These are phyloP conservation scores for Verticillium longisporum DNA, from an alignment of 2,329 filamentous ascomycete genomes.

Conservation along the genomic window DNA sequence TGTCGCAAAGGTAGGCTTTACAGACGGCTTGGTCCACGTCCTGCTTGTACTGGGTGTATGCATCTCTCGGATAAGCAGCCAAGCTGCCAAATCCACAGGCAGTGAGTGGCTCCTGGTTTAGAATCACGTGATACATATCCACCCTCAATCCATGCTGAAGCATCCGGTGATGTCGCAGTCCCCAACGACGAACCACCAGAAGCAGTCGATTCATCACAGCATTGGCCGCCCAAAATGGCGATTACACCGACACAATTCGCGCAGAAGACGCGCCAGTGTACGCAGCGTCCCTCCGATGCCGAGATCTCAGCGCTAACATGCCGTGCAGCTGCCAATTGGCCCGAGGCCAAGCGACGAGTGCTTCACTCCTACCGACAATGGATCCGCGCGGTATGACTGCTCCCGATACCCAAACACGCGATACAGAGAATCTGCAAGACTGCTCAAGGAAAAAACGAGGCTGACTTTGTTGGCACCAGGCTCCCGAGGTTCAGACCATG, in stretches of 20 bases:
- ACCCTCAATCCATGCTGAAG: conserved; percentile 6
- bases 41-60: background rate
- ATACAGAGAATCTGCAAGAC: background rate
- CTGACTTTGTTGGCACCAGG: conserved; percentile 45
- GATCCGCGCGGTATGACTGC: conserved; percentile 79
- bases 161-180: conserved; percentile 11
- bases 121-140: conserved; percentile 20
- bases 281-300: conserved; percentile 24
- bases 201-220: conserved; percentile 23
- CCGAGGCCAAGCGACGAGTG: conserved; percentile 81
- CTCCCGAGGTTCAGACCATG: conserved; percentile 94
- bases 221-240: conserved; percentile 57
- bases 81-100: background rate
- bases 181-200: conserved; percentile 20
- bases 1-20: no score
- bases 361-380: conserved; percentile 88
- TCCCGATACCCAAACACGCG: background rate
- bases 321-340: conserved; percentile 72
- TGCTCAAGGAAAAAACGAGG: background rate
- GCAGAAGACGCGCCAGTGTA: conserved; percentile 71
- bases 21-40: no score
- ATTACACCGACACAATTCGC: conserved; percentile 93
- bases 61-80: background rate
- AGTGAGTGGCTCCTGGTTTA: background rate
- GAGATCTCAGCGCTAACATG: conserved; percentile 24